Evolutionary conservation across 768 basidiomycete species (phyloP).

Genomic region (Amanita jacksonii): DNA sequence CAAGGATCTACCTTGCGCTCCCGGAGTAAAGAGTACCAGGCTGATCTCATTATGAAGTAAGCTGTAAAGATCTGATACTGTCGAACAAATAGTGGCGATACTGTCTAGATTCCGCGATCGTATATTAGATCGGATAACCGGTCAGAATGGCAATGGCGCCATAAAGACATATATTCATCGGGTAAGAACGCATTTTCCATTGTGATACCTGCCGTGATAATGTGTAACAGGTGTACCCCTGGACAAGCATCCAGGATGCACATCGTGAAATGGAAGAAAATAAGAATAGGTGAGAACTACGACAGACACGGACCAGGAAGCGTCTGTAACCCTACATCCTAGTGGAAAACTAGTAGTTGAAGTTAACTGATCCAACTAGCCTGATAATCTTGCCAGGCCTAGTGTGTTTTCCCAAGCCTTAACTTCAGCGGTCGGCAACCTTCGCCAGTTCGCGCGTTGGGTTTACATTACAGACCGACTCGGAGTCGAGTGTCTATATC

Average conservation of each 20-base stretch:
- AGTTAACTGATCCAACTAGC: conserved; percentile 20
- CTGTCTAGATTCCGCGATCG: conserved; percentile 48
- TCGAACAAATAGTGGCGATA: conserved; percentile 3
- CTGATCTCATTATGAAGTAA: conserved; percentile 53
- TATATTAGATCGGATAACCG: conserved; percentile 50
- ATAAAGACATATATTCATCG: conserved; percentile 74
- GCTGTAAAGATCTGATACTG: conserved; percentile 10
- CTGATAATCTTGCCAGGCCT: no score
- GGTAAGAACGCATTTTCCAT: conserved; percentile 28
- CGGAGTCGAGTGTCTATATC: no score
- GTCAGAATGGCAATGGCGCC: conserved; percentile 42
- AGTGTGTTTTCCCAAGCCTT: no score
- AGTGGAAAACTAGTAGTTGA: conserved; percentile 42
- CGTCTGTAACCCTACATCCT: conserved; percentile 2
- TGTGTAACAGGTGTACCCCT: conserved; percentile 56
- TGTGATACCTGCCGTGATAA: conserved; percentile 7
- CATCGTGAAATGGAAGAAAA: conserved; percentile 81
- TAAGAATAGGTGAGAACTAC: conserved; percentile 29
- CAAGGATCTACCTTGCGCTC: conserved; percentile 84
- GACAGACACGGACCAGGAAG: conserved; percentile 1
- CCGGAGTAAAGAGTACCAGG: conserved; percentile 67
- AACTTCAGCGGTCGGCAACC: no score
- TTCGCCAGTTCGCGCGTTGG: no score
- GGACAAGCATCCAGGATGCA: conserved; percentile 71
- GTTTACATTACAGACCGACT: no score